phyloP scores from a whole-genome alignment of 148 eudicot species.

The Silene uniflora region DNA sequence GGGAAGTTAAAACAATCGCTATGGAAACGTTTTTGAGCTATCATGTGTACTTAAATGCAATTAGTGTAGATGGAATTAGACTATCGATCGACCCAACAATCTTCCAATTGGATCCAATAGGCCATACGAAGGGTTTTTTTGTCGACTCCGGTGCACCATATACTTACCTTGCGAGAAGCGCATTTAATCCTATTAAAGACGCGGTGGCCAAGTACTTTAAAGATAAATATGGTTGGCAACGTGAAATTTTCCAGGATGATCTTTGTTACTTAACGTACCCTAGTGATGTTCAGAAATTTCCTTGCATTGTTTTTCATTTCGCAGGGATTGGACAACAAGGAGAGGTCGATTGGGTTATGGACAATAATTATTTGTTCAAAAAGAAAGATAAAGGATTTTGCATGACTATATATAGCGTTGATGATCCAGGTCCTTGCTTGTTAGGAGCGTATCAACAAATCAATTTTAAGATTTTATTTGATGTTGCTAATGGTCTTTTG shows the following conservation, averaged over 20 bases:
- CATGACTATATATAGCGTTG: too few relatives aligned
- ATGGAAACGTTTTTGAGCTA: background rate
- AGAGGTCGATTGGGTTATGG: too few relatives aligned
- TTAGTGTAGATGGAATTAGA: background rate
- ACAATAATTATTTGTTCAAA: too few relatives aligned
- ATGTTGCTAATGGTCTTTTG: background rate
- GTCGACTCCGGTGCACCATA: constrained; percentile 16
- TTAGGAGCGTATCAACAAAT: constrained; percentile 12
- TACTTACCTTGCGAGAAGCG: constrained; percentile 4
- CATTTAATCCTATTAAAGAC: background rate
- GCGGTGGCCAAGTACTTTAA: background rate
- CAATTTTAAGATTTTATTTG: constrained; percentile 14
- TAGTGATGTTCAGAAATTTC: too few relatives aligned
- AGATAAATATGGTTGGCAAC: constrained; percentile 5
- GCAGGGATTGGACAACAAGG: too few relatives aligned
- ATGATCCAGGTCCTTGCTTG: too few relatives aligned
- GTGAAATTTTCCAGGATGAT: too few relatives aligned
- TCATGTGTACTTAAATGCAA: constrained; percentile 7
- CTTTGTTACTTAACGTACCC: too few relatives aligned
- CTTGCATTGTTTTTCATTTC: too few relatives aligned
- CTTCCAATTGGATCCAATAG: background rate
- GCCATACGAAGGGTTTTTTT: background rate
- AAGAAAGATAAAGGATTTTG: too few relatives aligned
- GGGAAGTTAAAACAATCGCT: background rate
- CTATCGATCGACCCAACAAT: constrained; percentile 5